Conservation (phyloP, 106 monocot genomes). For the Dioscorea dumetorum region DNA sequence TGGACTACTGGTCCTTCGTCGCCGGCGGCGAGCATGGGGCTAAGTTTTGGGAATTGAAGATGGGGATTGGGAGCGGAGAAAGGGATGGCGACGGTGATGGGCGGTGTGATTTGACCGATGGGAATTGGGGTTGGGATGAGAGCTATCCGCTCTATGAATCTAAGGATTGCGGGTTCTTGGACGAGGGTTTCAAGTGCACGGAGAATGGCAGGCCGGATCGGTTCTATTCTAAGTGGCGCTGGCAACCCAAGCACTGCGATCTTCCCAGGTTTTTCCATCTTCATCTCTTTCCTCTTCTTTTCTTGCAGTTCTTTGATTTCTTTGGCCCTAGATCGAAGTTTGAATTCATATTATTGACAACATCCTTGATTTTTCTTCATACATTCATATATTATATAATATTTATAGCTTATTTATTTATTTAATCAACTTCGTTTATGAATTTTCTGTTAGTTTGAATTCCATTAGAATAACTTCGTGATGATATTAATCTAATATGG, state of each 20-base stretch:
- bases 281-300: background rate
- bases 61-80: background rate
- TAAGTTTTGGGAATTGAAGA: background rate
- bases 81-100: background rate
- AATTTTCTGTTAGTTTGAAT: too few species aligned
- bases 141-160: conserved; percentile 47
- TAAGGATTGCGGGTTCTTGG: conserved; percentile 41
- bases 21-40: background rate
- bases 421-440: too few species aligned
- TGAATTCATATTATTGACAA: too few species aligned
- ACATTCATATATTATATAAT: too few species aligned
- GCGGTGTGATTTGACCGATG: conserved; percentile 52
- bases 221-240: conserved; percentile 55
- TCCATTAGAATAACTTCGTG: too few species aligned
- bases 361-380: background rate
- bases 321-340: too few species aligned
- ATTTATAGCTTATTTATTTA: too few species aligned
- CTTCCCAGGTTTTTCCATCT: conserved; percentile 37
- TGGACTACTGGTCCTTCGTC: too few species aligned
- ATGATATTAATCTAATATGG: too few species aligned
- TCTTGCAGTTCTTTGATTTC: background rate
- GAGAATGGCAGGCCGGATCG: conserved; percentile 59
- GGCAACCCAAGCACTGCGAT: conserved; percentile 46
- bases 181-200: conserved; percentile 55
- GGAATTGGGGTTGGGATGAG: conserved; percentile 61